Evolutionary conservation across 768 basidiomycete genomes (phyloP).

Genomic region (Suillus subalutaceus): DNA sequence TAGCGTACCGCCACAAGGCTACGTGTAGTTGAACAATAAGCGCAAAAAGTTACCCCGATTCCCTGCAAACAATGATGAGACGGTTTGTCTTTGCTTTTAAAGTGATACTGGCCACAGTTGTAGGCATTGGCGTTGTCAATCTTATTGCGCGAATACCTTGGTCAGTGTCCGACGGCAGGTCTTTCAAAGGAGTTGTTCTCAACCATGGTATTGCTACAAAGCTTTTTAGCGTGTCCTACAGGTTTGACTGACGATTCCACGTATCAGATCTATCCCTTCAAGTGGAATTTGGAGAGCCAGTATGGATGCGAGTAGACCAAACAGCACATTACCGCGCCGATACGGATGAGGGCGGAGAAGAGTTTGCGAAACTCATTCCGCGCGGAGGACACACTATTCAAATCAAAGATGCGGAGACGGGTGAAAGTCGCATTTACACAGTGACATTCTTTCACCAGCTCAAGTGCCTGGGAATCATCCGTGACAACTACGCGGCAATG

Average conservation of each 20-base stretch:
- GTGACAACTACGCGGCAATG: conserved; percentile 21
- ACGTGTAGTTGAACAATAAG: neutral
- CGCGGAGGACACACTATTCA: conserved; percentile 33
- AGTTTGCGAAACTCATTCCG: conserved; percentile 35
- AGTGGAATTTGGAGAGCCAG: conserved; percentile 16
- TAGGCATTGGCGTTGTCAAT: neutral
- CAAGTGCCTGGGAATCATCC: conserved; percentile 41
- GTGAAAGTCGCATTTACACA: conserved; percentile 30
- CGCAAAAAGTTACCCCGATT: neutral
- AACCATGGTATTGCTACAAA: neutral
- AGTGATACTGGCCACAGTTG: neutral
- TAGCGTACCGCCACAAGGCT: neutral
- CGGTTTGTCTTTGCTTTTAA: neutral
- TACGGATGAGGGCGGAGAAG: conserved; percentile 19
- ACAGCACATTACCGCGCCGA: conserved; percentile 24
- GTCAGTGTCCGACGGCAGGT: neutral
- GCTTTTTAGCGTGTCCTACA: neutral
- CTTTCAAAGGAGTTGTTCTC: neutral
- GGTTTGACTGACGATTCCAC: neutral
- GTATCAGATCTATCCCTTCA: conserved; percentile 14
- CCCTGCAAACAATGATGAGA: neutral
- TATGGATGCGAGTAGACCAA: conserved; percentile 28
- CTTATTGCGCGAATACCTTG: neutral
- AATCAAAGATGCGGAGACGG: conserved; percentile 18
- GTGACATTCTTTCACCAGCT: conserved; percentile 44